Evolutionary conservation across 1,139 yeast species (phyloP).

Genomic region (Blastobotrys proliferans): DNA sequence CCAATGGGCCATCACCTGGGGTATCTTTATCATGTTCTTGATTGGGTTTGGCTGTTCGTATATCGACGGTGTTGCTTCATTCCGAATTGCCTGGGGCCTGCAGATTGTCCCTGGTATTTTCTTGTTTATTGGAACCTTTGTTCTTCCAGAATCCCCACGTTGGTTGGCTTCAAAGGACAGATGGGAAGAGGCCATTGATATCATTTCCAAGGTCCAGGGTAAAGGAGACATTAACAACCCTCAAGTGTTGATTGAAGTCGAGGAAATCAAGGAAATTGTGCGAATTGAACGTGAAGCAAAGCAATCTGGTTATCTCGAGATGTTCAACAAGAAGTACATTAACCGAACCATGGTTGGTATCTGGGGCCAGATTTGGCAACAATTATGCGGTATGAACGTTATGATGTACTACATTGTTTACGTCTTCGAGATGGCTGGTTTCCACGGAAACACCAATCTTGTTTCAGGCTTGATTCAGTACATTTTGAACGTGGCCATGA

Average conservation of each 20-base stretch:
- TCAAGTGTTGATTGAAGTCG: conserved; percentile 52
- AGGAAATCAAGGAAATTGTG: conserved; percentile 51
- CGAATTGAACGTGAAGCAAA: conserved; percentile 28
- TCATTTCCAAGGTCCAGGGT: conserved; percentile 51
- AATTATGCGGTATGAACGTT: conserved; percentile 68
- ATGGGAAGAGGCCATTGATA: conserved; percentile 59
- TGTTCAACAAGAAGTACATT: conserved; percentile 47
- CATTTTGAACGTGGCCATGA: conserved; percentile 41
- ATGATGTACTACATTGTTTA: conserved; percentile 45
- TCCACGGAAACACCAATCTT: conserved; percentile 32
- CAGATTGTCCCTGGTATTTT: conserved; percentile 61
- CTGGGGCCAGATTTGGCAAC: conserved; percentile 68
- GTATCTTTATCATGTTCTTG: conserved; percentile 58
- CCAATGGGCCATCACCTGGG: conserved; percentile 68
- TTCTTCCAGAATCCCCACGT: conserved; percentile 71
- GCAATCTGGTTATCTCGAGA: conserved; percentile 39
- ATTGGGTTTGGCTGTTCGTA: conserved; percentile 56
- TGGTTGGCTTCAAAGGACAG: conserved; percentile 63
- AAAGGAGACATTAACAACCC: conserved; percentile 50
- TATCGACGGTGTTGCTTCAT: conserved; percentile 48
- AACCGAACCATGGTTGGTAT: conserved; percentile 52
- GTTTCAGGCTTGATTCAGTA: conserved; percentile 60
- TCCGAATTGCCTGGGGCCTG: conserved; percentile 67
- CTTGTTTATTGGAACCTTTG: conserved; percentile 45
- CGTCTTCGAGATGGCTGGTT: conserved; percentile 41